phyloP scores from a whole-genome alignment of 1,139 yeast species.

The Blastobotrys apis region DNA sequence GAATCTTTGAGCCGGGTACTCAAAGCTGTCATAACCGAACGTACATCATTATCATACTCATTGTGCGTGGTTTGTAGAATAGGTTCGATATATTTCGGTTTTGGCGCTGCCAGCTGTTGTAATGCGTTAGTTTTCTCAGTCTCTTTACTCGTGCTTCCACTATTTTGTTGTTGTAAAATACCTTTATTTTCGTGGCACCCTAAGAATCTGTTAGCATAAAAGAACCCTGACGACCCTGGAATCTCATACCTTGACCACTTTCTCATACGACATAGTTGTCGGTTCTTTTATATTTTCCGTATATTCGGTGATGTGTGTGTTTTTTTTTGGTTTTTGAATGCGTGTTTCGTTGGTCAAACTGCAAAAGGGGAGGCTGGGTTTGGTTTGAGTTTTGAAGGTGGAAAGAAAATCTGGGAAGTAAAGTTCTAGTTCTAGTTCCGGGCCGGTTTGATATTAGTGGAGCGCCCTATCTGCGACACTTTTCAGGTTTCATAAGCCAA shows the following conservation, averaged over 20 bases:
- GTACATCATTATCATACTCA: constrained; percentile 51
- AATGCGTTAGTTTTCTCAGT: constrained; percentile 39
- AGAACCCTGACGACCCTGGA: not conserved
- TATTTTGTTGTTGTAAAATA: constrained; percentile 16
- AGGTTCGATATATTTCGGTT: constrained; percentile 92
- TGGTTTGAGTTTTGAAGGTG: too few relatives aligned
- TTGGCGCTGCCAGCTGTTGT: constrained; percentile 88
- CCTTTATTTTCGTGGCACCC: constrained; percentile 66
- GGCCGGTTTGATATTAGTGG: too few relatives aligned
- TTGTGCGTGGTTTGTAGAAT: constrained; percentile 71
- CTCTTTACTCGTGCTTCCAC: too few relatives aligned
- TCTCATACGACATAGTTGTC: constrained; percentile 34
- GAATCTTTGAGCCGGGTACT: constrained; percentile 61
- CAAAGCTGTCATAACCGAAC: constrained; percentile 63
- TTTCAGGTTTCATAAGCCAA: too few relatives aligned
- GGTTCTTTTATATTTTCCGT: too few relatives aligned
- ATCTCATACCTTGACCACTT: constrained; percentile 50
- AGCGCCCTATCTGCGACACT: too few relatives aligned
- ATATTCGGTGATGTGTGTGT: not conserved
- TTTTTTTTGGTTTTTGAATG: not conserved
- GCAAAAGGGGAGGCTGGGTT: too few relatives aligned
- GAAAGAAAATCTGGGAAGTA: too few relatives aligned
- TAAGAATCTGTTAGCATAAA: constrained; percentile 17
- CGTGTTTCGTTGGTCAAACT: too few relatives aligned
- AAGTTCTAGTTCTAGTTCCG: too few relatives aligned